A percentile compares a stretch with the other conserved stretches of the same genome.
Evolutionary conservation across 179 eudicot genomes (phyloP).

Genomic region (Gypsophila paniculata): DNA sequence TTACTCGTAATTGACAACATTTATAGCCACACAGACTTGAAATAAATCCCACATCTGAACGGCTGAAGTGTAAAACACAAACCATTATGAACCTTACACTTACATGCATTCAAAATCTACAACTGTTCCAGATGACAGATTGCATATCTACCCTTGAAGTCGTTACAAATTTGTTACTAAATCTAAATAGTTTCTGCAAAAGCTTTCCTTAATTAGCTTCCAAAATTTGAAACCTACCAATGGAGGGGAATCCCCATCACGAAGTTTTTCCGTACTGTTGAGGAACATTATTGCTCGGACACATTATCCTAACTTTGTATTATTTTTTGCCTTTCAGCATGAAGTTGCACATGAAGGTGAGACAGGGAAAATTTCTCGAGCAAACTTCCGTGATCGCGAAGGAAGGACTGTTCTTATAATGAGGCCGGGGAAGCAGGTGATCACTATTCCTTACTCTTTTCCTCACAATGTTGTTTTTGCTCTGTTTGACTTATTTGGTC

Average conservation of each 20-base stretch:
- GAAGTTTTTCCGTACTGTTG: background rate
- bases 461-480: conserved; percentile 1
- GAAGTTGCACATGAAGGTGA: conserved; percentile 77
- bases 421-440: conserved; percentile 80
- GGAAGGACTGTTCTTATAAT: conserved; percentile 68
- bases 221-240: background rate
- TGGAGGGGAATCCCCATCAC: no score
- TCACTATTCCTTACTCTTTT: background rate
- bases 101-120: background rate
- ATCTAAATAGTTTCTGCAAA: background rate
- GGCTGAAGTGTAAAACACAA: background rate
- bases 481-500: background rate
- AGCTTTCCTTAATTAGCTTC: background rate
- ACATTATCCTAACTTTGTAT: background rate
- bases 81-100: background rate
- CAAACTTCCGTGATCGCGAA: conserved; percentile 53
- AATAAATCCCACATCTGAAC: background rate
- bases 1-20: background rate
- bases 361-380: conserved; percentile 66
- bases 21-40: background rate
- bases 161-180: background rate
- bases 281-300: background rate
- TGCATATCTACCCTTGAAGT: background rate
- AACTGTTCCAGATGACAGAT: background rate
- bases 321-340: conserved; percentile 27